These are phyloP conservation scores for Juglanconis oblonga DNA, from an alignment of 2,329 filamentous ascomycete genomes.

Conservation along the genomic window DNA sequence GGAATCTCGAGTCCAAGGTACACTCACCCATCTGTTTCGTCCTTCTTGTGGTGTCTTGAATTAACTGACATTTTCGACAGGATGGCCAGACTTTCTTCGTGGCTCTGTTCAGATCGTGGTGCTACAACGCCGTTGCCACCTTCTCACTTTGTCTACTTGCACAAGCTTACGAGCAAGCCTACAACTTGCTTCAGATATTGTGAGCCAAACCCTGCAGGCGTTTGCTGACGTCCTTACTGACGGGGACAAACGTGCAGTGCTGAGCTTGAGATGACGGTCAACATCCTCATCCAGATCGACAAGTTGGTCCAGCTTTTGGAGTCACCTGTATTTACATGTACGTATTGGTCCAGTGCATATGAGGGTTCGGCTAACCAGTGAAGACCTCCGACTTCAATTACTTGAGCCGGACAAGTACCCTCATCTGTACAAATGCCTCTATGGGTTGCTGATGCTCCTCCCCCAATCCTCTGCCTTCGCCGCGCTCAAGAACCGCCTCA, in stretches of 20 bases:
- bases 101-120: slow-evolving; percentile 93
- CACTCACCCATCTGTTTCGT: not conserved
- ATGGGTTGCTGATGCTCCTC: slow-evolving; percentile 95
- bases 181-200: slow-evolving; percentile 95
- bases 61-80: slow-evolving; percentile 35
- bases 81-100: slow-evolving; percentile 97
- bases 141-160: slow-evolving; percentile 94
- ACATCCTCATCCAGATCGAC: slow-evolving; percentile 97
- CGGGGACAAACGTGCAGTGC: slow-evolving; percentile 52
- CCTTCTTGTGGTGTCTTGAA: not conserved
- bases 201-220: slow-evolving; percentile 32
- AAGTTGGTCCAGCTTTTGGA: slow-evolving; percentile 96
- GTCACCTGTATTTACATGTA: slow-evolving; percentile 96
- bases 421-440: slow-evolving; percentile 95
- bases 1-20: slow-evolving; percentile 85
- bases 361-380: not conserved
- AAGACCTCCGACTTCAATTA: slow-evolving; percentile 89
- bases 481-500: slow-evolving; percentile 91
- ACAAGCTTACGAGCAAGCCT: slow-evolving; percentile 97
- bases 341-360: slow-evolving; percentile 29
- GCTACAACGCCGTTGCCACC: slow-evolving; percentile 95
- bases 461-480: slow-evolving; percentile 97
- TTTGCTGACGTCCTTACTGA: slow-evolving; percentile 22
- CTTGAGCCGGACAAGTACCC: slow-evolving; percentile 94
- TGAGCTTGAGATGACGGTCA: slow-evolving; percentile 97